Evolutionary conservation across 192 early-diverging fungal genomes (phyloP).

Genomic region (Irineochytrium annulatum): DNA sequence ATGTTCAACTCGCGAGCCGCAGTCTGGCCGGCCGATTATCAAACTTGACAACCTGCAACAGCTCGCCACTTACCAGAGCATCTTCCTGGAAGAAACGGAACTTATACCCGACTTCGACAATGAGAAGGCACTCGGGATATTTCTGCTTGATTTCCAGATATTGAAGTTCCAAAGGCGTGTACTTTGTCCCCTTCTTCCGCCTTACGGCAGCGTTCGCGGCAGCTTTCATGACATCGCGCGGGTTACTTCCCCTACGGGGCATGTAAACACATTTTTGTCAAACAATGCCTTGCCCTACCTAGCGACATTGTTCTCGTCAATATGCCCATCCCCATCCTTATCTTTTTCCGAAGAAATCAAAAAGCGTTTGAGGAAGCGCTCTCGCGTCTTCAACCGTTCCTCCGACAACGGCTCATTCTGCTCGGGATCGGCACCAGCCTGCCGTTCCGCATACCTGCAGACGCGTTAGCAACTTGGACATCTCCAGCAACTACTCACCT

Average conservation of each 20-base stretch:
- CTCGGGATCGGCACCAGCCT: too few species aligned
- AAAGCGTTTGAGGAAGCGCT: conserved; percentile 2
- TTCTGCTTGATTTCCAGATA: conserved; percentile 67
- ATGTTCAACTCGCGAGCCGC: conserved; percentile 60
- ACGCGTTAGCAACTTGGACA: too few species aligned
- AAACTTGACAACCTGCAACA: background rate
- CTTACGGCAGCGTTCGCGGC: background rate
- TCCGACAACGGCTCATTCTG: too few species aligned
- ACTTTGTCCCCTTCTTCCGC: conserved; percentile 18
- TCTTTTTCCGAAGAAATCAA: background rate
- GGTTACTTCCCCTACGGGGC: background rate
- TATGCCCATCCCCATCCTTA: background rate
- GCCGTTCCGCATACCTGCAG: too few species aligned
- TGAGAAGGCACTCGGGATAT: conserved; percentile 70
- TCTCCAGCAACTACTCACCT: too few species aligned
- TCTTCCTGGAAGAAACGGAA: conserved; percentile 89
- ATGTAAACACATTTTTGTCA: background rate
- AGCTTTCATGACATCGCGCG: background rate
- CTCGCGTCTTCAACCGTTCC: background rate
- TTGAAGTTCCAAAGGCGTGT: conserved; percentile 81
- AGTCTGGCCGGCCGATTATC: background rate
- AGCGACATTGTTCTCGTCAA: background rate
- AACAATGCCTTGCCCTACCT: too few species aligned
- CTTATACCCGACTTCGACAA: conserved; percentile 94
- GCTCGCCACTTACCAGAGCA: conserved; percentile 53